Conservation (phyloP, 2,329 filamentous ascomycete species). For the Kalmusia sp. region DNA sequence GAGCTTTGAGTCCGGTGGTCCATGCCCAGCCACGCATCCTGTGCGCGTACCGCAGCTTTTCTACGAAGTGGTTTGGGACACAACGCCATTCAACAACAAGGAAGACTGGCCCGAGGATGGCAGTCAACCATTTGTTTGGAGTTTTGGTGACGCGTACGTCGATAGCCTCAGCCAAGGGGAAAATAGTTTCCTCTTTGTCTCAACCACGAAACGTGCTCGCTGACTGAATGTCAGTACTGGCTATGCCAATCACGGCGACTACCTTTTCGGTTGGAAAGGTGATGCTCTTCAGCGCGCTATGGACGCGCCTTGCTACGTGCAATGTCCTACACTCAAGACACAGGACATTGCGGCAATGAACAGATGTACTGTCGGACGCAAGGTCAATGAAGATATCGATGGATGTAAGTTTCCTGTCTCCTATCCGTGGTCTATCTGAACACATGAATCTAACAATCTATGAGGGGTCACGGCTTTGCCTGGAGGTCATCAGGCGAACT, state of each 20-base stretch:
- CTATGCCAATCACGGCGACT: conserved; percentile 60
- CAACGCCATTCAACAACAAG: conserved; percentile 41
- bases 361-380: conserved; percentile 55
- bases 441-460: not conserved
- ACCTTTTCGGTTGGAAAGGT: conserved; percentile 61
- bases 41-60: conserved; percentile 32
- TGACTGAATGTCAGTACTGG: conserved; percentile 41
- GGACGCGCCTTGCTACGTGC: conserved; percentile 44
- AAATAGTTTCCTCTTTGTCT: no score
- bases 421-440: not conserved
- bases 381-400: conserved; percentile 58
- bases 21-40: conserved; percentile 60
- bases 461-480: conserved; percentile 22
- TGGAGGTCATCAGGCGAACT: conserved; percentile 24
- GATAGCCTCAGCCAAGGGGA: not conserved
- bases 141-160: conserved; percentile 45
- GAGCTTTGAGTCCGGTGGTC: conserved; percentile 45
- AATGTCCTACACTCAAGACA: conserved; percentile 53
- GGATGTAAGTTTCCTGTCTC: conserved; percentile 28
- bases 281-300: conserved; percentile 53
- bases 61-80: conserved; percentile 41
- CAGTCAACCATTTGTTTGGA: conserved; percentile 40
- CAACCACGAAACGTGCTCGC: no score
- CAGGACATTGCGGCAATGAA: conserved; percentile 56
- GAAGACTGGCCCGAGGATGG: conserved; percentile 31